Evolutionary conservation across 2,329 filamentous ascomycete genomes (phyloP), one percentile per base, ranked within the genome.

Genomic region (Epichloe gansuensis): DNA sequence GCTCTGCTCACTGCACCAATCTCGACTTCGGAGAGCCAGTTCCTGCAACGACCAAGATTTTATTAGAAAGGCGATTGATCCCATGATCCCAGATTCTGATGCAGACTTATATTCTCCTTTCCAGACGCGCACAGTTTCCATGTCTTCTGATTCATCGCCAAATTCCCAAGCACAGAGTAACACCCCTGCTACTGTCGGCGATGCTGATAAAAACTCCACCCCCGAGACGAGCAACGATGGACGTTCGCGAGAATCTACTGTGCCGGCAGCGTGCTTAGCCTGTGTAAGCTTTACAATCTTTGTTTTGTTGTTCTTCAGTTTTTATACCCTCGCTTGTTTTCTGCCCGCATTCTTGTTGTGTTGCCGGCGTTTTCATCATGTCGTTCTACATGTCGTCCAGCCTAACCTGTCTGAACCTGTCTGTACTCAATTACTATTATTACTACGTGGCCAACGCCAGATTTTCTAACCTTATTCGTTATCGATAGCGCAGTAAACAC

Each of bases 401-500:
- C 13, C 36, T n/a, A 11, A 21, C 17, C 15, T n/a, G 9, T 11
- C 41, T 23, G 25, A 2, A 43, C 12, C 11, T 2, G 7, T 44
- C 23, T 13, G 13, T 31, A 12, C 23, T 44, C 27, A 15, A 39
- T 9, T 9, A 41, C 15, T 34, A 23, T 34, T 34, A 23, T 34
- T 9, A 31, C 31, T 11, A 4, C 9, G 9, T 11, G 21, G 15
- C 38, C 38, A 41, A 17, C 8, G 38, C 23, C n/a, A 23, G 21
- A 17, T 36, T 31, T 49, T 34, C 47, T 49, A 41, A 49, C 11
- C 9, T 25, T 34, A 4, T 38, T 27, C 11, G 12, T 35, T 12
- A 31, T 31, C 25, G 27, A 36, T 62, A 81, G 78, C 73, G 78
- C 49, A 69, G 63, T 56, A 81, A 87, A 61, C 87, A 90, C 65